Evolutionary conservation across 2,329 filamentous ascomycete genomes (phyloP).

Genomic region (Furcasterigmium furcatum): DNA sequence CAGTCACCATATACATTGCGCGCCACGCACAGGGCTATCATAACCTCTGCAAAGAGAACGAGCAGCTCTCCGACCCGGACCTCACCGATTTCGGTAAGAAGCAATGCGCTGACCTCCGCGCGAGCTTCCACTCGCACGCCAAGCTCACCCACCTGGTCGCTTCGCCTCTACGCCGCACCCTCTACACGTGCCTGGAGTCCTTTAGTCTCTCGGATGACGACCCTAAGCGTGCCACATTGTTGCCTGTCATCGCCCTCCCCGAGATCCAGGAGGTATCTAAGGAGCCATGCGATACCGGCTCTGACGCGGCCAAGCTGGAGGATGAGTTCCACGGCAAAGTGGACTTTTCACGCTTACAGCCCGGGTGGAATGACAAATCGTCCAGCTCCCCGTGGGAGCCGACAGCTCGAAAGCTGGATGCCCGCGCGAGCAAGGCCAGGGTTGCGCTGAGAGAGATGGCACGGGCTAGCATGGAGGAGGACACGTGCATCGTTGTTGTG

Average conservation of each 20-base stretch:
- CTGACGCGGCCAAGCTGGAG: constrained; percentile 47
- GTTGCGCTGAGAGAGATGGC: constrained; percentile 50
- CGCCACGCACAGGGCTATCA: constrained; percentile 78
- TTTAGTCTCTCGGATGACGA: too few relatives aligned
- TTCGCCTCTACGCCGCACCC: constrained; percentile 76
- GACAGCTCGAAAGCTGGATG: constrained; percentile 48
- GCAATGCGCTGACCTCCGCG: constrained; percentile 66
- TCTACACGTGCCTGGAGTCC: constrained; percentile 79
- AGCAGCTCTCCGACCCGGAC: constrained; percentile 68
- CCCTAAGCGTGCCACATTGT: background rate
- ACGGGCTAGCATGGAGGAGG: constrained; percentile 38
- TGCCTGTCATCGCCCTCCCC: constrained; percentile 69
- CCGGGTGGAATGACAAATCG: constrained; percentile 70
- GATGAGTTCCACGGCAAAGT: constrained; percentile 60
- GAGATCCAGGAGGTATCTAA: constrained; percentile 76
- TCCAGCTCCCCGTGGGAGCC: constrained; percentile 47
- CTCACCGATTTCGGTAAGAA: constrained; percentile 70
- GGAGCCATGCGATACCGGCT: constrained; percentile 74
- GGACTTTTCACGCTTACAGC: constrained; percentile 58
- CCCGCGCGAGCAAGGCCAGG: constrained; percentile 58
- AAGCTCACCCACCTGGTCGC: constrained; percentile 68
- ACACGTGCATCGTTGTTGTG: too few relatives aligned
- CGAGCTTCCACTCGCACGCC: constrained; percentile 61
- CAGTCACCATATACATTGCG: too few relatives aligned
- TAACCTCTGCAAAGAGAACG: constrained; percentile 70